These are phyloP conservation scores for Penicillium frequentans DNA, from an alignment of 2,329 filamentous ascomycete species.

Conservation along the genomic window DNA sequence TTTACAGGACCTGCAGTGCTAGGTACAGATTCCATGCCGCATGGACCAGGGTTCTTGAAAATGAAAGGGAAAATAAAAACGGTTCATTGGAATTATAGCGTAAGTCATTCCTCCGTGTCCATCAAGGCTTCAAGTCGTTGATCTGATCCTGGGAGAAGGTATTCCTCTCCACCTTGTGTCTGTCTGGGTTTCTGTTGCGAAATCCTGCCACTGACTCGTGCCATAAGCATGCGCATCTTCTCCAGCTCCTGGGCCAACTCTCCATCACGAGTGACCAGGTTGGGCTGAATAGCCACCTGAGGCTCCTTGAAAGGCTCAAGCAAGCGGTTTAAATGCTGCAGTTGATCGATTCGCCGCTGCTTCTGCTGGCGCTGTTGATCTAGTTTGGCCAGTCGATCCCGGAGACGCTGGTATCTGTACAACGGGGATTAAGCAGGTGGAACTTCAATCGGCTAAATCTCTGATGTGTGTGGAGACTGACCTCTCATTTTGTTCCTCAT, in stretches of 20 bases:
- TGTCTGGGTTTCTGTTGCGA: constrained; percentile 27
- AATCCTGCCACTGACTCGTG: constrained; percentile 42
- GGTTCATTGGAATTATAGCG: constrained; percentile 1
- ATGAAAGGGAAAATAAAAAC: background rate
- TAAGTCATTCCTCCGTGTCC: constrained; percentile 34
- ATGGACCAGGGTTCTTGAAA: constrained; percentile 13
- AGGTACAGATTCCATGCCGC: constrained; percentile 1
- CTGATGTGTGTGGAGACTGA: constrained; percentile 15
- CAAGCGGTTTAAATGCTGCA: constrained; percentile 47
- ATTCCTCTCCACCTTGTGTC: constrained; percentile 16
- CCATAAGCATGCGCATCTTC: constrained; percentile 50
- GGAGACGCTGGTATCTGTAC: constrained; percentile 42
- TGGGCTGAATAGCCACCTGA: constrained; percentile 54
- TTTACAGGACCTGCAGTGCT: constrained; percentile 1
- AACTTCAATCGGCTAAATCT: constrained; percentile 15
- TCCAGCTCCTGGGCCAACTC: constrained; percentile 52
- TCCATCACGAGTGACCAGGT: constrained; percentile 54
- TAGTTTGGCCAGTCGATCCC: constrained; percentile 47
- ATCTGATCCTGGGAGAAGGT: constrained; percentile 27
- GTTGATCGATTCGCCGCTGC: constrained; percentile 48
- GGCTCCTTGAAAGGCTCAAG: constrained; percentile 53
- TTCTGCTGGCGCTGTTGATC: constrained; percentile 47
- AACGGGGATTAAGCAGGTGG: constrained; percentile 23
- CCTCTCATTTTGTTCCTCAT: constrained; percentile 35
- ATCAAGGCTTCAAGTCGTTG: constrained; percentile 39